Evolutionary conservation across 257 asterid species (phyloP).

Genomic region (Anisodus acutangulus): DNA sequence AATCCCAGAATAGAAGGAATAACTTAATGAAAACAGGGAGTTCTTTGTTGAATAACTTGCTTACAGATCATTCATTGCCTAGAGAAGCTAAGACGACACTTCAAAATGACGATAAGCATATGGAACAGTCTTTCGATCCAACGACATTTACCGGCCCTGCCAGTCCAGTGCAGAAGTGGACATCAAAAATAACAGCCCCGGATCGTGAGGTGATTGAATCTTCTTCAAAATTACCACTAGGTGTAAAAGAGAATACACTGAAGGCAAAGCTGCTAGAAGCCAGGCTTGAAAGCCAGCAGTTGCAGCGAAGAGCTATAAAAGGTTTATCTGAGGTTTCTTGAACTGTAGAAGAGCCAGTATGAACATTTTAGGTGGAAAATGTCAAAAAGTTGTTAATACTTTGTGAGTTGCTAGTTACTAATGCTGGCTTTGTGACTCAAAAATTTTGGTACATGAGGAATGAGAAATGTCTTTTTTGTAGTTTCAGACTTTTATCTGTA

Average conservation of each 20-base stretch:
- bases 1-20: slow-evolving; percentile 27
- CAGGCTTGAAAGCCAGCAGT: slow-evolving; percentile 57
- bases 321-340: slow-evolving; percentile 39
- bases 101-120: slow-evolving; percentile 28
- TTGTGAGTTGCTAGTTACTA: slow-evolving; percentile 6
- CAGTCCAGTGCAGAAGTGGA: slow-evolving; percentile 74
- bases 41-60: slow-evolving; percentile 31
- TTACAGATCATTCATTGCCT: slow-evolving; percentile 34
- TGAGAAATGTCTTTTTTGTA: background rate
- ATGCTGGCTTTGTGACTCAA: background rate
- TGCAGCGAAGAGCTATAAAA: slow-evolving; percentile 46
- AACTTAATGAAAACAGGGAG: background rate
- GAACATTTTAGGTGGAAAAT: background rate
- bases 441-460: slow-evolving; percentile 21
- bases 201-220: slow-evolving; percentile 48
- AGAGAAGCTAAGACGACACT: slow-evolving; percentile 35
- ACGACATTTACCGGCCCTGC: slow-evolving; percentile 51
- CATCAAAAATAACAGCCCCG: slow-evolving; percentile 43
- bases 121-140: slow-evolving; percentile 48
- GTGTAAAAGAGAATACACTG: slow-evolving; percentile 60
- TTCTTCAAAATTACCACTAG: slow-evolving; percentile 45
- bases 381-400: background rate
- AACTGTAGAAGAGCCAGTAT: background rate
- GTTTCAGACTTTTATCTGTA: background rate
- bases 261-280: slow-evolving; percentile 89